Base-by-base conservation (phyloP, 148 eudicot species). In the Agrostemma githago region DNA sequence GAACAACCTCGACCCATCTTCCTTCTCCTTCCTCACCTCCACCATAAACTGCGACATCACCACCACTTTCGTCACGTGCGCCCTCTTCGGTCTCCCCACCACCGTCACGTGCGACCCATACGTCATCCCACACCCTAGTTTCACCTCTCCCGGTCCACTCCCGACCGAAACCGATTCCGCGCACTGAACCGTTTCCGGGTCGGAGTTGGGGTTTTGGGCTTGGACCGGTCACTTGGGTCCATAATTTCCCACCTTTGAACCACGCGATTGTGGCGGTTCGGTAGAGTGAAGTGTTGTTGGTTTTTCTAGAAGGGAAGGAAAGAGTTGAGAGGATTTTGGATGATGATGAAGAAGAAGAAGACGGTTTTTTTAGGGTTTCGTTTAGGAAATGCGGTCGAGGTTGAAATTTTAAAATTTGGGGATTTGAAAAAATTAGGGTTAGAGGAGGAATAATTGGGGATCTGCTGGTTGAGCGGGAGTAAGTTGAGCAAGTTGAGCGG, bases 31-130 rank as follows among this genome's bases (percentile, higher is more conserved):
- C 82, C 88, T 86, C 82, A 92, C 48, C 80, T 92, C 97, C 79
- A 92, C 70, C 85, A 89, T 85, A 62, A 90, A 92, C 92, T 92
- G 95, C 1, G 92, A 90, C 38, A 88, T 89, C 89, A 84, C 80
- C 76, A 72, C 84, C n/a, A 75, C 88, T 66, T 79, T 80, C 78
- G 57, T 41, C 68, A 84, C 26, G 44, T 88, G 95, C 15, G 89
- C 97, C 82, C 48, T 68, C 43, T 72, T 76, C 1, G 96, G 90
- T 84, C 67, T 84, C 62, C 89, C 97, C 80, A 90, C 90, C 39
- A 92, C 90, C 8, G 96, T 90, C 53, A 92, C 76, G 68, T 92
- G 96, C 6, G 95, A 88, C 60, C 97, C 96, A 43, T 85, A n/a
- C 0, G 84, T 70, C 59, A 92, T 54, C 68, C 97, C 97, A 72